Evolutionary conservation across 306 rosid species (phyloP).

Genomic region (Prunus salicina): DNA sequence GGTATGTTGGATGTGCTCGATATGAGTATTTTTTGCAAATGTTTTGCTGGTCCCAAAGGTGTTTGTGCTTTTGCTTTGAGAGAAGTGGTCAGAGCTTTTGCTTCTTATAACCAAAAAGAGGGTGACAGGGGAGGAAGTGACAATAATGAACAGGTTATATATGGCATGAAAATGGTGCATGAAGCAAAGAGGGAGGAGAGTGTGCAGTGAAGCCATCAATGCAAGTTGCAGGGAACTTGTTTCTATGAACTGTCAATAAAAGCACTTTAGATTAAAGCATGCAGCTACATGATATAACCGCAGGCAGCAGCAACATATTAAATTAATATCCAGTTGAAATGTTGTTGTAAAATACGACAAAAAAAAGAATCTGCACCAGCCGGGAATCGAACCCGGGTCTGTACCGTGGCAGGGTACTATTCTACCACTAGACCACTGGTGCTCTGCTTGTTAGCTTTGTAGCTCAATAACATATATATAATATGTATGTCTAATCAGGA

Average conservation of each 20-base stretch:
- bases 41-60: too few species aligned
- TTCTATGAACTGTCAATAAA: neutral
- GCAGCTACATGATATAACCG: too few species aligned
- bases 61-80: too few species aligned
- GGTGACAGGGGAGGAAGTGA: neutral
- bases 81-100: too few species aligned
- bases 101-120: too few species aligned
- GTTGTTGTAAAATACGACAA: too few species aligned
- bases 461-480: neutral
- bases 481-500: too few species aligned
- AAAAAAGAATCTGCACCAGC: conserved; percentile 26
- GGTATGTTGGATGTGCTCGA: too few species aligned
- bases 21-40: too few species aligned
- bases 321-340: too few species aligned
- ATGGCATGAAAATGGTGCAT: neutral
- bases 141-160: too few species aligned
- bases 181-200: neutral
- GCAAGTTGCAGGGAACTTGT: neutral
- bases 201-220: neutral
- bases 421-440: conserved; percentile 99
- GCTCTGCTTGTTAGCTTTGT: neutral
- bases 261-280: neutral
- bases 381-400: conserved; percentile 63
- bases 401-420: conserved; percentile 78
- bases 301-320: too few species aligned